A percentile compares a stretch with the other conserved stretches of the same genome.
phyloP scores from a whole-genome alignment of 352 stramenopile species.

The Phytophthora megakarya region DNA sequence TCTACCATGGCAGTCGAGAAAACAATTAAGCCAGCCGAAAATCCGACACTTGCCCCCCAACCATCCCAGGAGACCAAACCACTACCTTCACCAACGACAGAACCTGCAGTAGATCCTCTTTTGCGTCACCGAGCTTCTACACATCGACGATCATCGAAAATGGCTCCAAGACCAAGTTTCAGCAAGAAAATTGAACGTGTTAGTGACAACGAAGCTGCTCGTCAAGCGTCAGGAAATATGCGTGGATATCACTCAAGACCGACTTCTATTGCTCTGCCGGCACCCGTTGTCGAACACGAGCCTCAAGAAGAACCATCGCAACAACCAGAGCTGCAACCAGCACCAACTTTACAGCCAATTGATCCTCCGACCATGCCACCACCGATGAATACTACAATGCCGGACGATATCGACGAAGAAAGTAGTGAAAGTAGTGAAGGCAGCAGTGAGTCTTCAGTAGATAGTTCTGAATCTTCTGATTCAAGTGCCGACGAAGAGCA shows the following conservation, averaged over 20 bases:
- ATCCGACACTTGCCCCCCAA: background rate
- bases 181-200: constrained; percentile 14
- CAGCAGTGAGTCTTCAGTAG: constrained; percentile 12
- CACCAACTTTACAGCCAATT: background rate
- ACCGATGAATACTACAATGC: background rate
- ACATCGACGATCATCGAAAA: constrained; percentile 25
- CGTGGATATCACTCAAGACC: constrained; percentile 10
- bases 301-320: background rate
- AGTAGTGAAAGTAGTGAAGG: constrained; percentile 22
- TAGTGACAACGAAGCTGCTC: background rate
- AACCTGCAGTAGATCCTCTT: constrained; percentile 13
- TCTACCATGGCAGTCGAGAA: background rate
- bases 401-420: constrained; percentile 3
- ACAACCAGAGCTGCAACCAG: background rate
- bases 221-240: constrained; percentile 19
- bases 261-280: constrained; percentile 1
- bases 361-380: background rate
- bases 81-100: background rate
- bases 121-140: constrained; percentile 9
- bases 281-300: constrained; percentile 1
- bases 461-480: constrained; percentile 2
- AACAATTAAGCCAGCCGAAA: background rate
- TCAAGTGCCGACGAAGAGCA: constrained; percentile 19
- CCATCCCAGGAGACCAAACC: background rate
- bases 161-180: constrained; percentile 17